Conservation (phyloP, 23 red algal genomes). For the Gracilaria caudata region DNA sequence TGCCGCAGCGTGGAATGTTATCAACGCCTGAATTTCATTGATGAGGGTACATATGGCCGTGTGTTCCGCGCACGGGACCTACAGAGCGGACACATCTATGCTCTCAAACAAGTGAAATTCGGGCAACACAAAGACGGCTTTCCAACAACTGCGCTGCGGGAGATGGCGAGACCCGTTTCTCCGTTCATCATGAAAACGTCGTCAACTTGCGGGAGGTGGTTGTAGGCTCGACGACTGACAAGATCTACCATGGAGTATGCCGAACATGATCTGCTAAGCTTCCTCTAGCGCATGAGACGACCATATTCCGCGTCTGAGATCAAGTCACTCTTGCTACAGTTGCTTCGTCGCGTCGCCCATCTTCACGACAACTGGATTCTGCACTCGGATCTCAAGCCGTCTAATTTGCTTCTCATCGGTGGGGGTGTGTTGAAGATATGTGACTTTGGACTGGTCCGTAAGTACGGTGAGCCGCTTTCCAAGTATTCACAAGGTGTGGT, state of each 20-base stretch:
- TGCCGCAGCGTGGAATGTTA: slow-evolving; percentile 85
- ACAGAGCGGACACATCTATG: slow-evolving; percentile 49
- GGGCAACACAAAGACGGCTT: slow-evolving; percentile 72
- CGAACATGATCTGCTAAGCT: slow-evolving; percentile 64
- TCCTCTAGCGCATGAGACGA: slow-evolving; percentile 71
- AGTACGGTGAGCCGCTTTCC: slow-evolving; percentile 71
- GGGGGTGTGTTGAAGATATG: slow-evolving; percentile 78
- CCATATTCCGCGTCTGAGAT: slow-evolving; percentile 78
- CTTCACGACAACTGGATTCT: slow-evolving; percentile 82
- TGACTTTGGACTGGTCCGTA: slow-evolving; percentile 84
- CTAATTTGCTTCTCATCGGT: slow-evolving; percentile 71
- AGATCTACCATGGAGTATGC: slow-evolving; percentile 88
- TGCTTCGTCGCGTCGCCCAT: slow-evolving; percentile 70
- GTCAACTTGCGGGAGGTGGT: slow-evolving; percentile 82
- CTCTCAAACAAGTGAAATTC: slow-evolving; percentile 88
- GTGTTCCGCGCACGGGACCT: slow-evolving; percentile 85
- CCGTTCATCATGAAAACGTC: slow-evolving; percentile 74
- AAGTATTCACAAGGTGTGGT: slow-evolving; percentile 76
- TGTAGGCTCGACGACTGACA: slow-evolving; percentile 61
- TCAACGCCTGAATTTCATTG: slow-evolving; percentile 83
- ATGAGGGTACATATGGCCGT: slow-evolving; percentile 86
- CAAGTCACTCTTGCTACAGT: slow-evolving; percentile 69
- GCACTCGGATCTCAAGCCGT: slow-evolving; percentile 85
- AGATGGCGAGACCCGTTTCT: slow-evolving; percentile 70
- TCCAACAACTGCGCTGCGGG: slow-evolving; percentile 78